Base-by-base conservation (phyloP, 306 rosid genomes). In the Sechiopsis laciniata region DNA sequence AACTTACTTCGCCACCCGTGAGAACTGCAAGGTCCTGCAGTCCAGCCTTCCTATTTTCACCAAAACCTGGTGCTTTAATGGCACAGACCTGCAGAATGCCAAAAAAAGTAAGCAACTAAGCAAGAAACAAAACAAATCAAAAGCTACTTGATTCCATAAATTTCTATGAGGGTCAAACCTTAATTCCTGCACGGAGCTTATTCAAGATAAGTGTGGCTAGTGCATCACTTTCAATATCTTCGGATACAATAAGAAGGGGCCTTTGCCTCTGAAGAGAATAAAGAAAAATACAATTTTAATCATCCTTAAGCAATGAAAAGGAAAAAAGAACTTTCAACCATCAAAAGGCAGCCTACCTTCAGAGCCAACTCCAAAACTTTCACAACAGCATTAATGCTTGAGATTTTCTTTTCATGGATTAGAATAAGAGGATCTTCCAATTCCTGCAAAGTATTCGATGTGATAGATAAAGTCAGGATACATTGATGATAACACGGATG, bases 141-240 rank as follows among this genome's bases (percentile, higher is more conserved):
- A 24, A 14, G 71, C 35, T 10, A 17, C 14, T 12, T 3, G 6
- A 16, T 22, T 24, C 74, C 74, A 21, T 16, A 21, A 67, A 15
- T 70, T 51, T 70, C n/a, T 2, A 74, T 1, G 15, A 57, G 68
- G 24, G n/a, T 56, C 58, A 53, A 71, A 94, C 98, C 98, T 94
- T 94, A 74, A 94, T 86, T 65, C 98, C 97, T 55, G 97, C 98
- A n/a, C 97, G 98, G 50, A 90, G 93, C 88, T 94, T 94, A 69
- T 94, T 94, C 45, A 94, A 76, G 63, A 94, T 85, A 15, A 94
- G 94, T 59, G 92, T 90, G 56, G 97, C 97, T 59, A 94, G 74
- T 12, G 96, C 96, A 53, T 94, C 98, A 78, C 94, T 90, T 82
- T 94, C 98, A 55, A 94, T 86, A 79, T 94, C 98, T 84, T 94